Base-by-base conservation (phyloP, 768 basidiomycete species). In the Dioszegia aurantiaca region DNA sequence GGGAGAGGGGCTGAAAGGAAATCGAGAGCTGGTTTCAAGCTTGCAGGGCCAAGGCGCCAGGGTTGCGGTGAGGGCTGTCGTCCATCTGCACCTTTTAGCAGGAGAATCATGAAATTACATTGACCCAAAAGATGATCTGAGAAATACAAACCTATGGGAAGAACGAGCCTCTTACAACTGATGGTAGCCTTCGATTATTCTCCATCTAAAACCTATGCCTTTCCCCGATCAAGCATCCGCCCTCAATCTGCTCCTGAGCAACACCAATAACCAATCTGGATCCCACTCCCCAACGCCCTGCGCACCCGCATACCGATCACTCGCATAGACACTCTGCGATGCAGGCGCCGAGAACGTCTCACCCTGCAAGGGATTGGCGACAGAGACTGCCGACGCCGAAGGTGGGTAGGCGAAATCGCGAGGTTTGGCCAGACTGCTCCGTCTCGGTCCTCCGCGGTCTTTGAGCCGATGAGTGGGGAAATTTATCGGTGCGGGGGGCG, bases 261-360 rank as follows among this genome's bases (percentile, higher is more conserved):
- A 43, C 11, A 57, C 36, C 54, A 67, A 60, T 21, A 75, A 52
- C 74, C 74, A 75, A 43, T 75, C 74, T 12, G 64, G 59, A 52
- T 73, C 70, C 72, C 72, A 73, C 43, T 43, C 56, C 17, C 61
- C 70, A 27, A 72, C 69, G 2, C 70, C 70, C 4, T 56, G 36
- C 30, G 45, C 37, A 33, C 33, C 33, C 8, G 33, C 33, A 14
- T 33, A 33, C 33, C 33, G 6, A 33, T 33, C 33, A 6, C 33
- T 14, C 33, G 33, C 33, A 33, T 33, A 33, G 8, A 33, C 8
- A 33, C 8, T 33, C 14, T 6, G 33, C 8, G 33, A 33, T 14
- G 6, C 14, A n/a, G 33, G 33, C 10, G 40, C 16, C 40, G 44
- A 9, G 8, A 23, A 9, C 44, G 21, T 43, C 21, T 23, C 14